A percentile compares a stretch with the other conserved stretches of the same genome.
These are phyloP conservation scores for Saturnispora sanitii DNA, from an alignment of 805 yeast species.

Conservation along the genomic window DNA sequence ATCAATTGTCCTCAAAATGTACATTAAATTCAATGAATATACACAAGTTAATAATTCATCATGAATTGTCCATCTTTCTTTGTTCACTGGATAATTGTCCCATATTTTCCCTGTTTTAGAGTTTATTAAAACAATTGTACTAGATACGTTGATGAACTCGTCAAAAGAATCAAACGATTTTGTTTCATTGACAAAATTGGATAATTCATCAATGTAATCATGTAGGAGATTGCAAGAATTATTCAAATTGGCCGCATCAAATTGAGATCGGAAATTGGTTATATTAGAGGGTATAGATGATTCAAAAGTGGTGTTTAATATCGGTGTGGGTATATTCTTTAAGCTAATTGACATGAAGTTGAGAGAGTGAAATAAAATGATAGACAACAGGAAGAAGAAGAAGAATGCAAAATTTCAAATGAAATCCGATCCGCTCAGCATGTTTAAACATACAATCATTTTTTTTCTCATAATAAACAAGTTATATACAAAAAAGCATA, in stretches of 20 bases:
- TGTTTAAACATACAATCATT: no score
- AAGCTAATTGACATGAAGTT: constrained; percentile 3
- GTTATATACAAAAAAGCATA: not conserved
- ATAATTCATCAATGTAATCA: constrained; percentile 19
- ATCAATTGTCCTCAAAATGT: constrained; percentile 14
- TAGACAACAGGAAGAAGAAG: no score
- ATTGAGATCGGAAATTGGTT: constrained; percentile 13
- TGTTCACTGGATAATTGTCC: constrained; percentile 10
- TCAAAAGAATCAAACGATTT: constrained; percentile 10
- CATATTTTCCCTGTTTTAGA: constrained; percentile 8
- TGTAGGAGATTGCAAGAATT: constrained; percentile 20
- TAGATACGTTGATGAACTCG: constrained; percentile 3
- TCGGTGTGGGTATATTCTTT: constrained; percentile 15
- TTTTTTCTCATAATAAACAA: not conserved
- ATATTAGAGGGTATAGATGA: constrained; percentile 11
- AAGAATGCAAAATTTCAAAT: not conserved
- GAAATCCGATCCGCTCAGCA: not conserved
- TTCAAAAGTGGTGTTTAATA: not conserved
- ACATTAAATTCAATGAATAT: constrained; percentile 14
- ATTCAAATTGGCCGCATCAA: constrained; percentile 15
- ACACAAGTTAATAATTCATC: constrained; percentile 20
- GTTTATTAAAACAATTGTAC: not conserved
- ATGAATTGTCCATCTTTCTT: constrained; percentile 7
- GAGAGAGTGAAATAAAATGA: not conserved
- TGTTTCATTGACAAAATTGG: constrained; percentile 7